A percentile compares a stretch with the other conserved stretches of the same genome.
These are phyloP conservation scores for Camellia japonica DNA, from an alignment of 148 eudicot genomes.

Conservation along the genomic window DNA sequence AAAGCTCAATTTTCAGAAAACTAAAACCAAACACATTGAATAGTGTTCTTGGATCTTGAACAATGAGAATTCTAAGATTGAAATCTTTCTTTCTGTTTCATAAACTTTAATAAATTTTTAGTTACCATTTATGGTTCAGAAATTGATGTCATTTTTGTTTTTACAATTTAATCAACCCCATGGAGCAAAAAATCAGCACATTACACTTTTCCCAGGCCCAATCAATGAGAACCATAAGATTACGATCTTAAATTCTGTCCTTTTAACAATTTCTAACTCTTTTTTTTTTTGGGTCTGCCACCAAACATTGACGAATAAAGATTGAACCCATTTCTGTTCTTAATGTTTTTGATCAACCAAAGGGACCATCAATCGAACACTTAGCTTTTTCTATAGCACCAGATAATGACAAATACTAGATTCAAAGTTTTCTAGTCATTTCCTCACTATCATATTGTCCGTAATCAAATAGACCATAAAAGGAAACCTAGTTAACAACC, in stretches of 20 bases:
- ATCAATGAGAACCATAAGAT: neutral
- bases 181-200: neutral
- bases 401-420: neutral
- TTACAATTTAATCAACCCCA: neutral
- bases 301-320: neutral
- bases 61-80: neutral
- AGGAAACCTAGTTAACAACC: neutral
- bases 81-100: neutral
- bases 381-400: neutral
- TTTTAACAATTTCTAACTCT: neutral
- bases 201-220: neutral
- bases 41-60: neutral
- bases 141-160: neutral
- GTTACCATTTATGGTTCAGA: neutral
- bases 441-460: neutral
- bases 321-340: slow-evolving; percentile 2
- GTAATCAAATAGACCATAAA: too few species aligned
- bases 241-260: neutral
- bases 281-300: neutral
- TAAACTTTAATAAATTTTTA: neutral
- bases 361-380: neutral
- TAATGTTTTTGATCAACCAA: neutral
- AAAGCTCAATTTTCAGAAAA: too few species aligned
- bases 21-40: too few species aligned
- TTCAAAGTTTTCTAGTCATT: neutral